phyloP scores from a whole-genome alignment of 805 yeast species.

The Candida glaebosa region DNA sequence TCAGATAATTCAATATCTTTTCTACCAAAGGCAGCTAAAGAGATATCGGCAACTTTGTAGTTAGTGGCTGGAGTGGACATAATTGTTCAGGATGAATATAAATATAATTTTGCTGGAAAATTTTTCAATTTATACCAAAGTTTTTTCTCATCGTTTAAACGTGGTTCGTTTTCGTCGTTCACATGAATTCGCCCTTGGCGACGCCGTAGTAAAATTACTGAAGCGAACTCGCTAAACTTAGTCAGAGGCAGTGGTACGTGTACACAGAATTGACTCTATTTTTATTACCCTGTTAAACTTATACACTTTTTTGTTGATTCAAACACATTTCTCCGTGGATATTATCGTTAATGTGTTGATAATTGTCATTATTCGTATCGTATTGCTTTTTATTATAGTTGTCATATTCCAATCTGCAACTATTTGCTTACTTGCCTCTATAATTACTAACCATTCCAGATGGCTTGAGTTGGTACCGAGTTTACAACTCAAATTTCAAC shows the following conservation, averaged over 20 bases:
- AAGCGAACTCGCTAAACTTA: no score
- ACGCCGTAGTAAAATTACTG: no score
- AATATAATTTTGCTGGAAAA: constrained; percentile 6
- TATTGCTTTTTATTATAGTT: no score
- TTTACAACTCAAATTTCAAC: constrained; percentile 23
- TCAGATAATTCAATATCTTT: constrained; percentile 98
- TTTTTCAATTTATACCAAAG: constrained; percentile 4
- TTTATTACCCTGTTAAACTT: no score
- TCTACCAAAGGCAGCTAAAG: constrained; percentile 99
- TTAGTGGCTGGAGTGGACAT: constrained; percentile 49
- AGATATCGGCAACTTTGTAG: constrained; percentile 96
- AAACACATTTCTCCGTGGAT: no score
- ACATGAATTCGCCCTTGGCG: neutral
- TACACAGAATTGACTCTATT: no score
- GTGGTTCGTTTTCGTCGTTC: neutral
- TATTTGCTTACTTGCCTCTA: neutral
- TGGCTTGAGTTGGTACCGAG: no score
- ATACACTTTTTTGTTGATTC: no score
- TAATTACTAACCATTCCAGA: constrained; percentile 1
- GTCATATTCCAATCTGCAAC: no score
- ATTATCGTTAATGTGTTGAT: no score
- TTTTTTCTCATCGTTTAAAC: constrained; percentile 1
- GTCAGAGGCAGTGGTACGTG: no score
- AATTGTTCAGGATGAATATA: constrained; percentile 1
- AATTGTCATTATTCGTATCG: no score